These are phyloP conservation scores for Aspergillus flavus DNA, from an alignment of 2,329 filamentous ascomycete species.

Conservation along the genomic window DNA sequence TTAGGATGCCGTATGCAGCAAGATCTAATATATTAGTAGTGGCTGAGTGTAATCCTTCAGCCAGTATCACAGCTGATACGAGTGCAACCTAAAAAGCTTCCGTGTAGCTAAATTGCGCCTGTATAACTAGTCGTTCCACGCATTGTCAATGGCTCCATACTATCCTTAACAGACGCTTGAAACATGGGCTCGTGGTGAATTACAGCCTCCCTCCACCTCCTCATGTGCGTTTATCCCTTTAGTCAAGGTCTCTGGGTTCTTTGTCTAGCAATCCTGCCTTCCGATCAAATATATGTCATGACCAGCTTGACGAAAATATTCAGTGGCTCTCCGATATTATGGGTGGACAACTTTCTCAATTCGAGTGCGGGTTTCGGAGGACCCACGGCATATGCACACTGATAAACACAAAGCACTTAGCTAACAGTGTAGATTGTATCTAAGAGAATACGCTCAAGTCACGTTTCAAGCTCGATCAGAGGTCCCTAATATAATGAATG, in stretches of 20 bases:
- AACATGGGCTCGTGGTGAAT: background rate
- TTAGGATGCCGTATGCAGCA: too few relatives aligned
- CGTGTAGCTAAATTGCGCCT: background rate
- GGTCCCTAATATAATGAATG: too few relatives aligned
- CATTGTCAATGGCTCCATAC: background rate
- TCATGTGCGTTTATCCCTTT: background rate
- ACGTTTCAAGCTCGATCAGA: too few relatives aligned
- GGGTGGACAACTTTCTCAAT: background rate
- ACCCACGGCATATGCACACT: too few relatives aligned
- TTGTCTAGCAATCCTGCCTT: background rate
- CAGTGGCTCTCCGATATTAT: conserved; percentile 20
- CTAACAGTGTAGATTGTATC: too few relatives aligned
- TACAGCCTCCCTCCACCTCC: background rate
- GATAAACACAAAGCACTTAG: too few relatives aligned
- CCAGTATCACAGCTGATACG: background rate
- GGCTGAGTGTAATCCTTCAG: background rate
- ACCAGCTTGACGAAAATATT: conserved; percentile 22
- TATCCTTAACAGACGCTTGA: background rate
- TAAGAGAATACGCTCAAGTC: too few relatives aligned
- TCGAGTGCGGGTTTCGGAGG: too few relatives aligned
- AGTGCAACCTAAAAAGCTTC: background rate
- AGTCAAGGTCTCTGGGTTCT: background rate
- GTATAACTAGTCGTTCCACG: background rate
- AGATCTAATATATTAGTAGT: too few relatives aligned
- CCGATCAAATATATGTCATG: background rate